Evolutionary conservation across 2,329 filamentous ascomycete genomes (phyloP).

Genomic region (Diaporthe nobilis): DNA sequence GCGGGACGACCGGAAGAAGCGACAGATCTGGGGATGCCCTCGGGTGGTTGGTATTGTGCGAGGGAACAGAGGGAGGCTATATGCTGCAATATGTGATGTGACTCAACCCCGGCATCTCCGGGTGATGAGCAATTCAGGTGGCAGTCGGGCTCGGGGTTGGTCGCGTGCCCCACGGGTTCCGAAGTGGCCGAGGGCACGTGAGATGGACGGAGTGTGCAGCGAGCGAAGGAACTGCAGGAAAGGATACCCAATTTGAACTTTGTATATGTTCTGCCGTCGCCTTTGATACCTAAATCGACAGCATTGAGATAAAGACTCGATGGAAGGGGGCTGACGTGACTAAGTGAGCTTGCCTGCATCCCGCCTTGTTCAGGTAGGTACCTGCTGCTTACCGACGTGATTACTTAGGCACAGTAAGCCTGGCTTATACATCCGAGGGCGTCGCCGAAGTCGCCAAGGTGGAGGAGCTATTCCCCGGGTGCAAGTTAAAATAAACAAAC

Average conservation of each 20-base stretch:
- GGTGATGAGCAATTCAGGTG: neutral
- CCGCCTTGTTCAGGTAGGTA: neutral
- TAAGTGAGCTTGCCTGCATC: neutral
- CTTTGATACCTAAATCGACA: neutral
- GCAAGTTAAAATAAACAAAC: neutral
- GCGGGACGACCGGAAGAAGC: neutral
- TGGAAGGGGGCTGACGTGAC: neutral
- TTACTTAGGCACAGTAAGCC: neutral
- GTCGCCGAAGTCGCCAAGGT: neutral
- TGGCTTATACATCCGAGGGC: neutral
- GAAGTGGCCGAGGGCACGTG: slow-evolving; percentile 20
- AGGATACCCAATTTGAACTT: slow-evolving; percentile 34
- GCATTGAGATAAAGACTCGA: neutral
- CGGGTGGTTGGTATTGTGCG: neutral
- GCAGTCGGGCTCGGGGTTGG: slow-evolving; percentile 7
- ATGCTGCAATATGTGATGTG: slow-evolving; percentile 1
- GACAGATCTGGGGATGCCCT: neutral
- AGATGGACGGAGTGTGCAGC: neutral
- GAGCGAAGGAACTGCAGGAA: neutral
- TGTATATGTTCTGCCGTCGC: neutral
- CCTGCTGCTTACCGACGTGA: neutral
- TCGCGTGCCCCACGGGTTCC: slow-evolving; percentile 17
- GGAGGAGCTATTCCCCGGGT: neutral
- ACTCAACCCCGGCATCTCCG: slow-evolving; percentile 4
- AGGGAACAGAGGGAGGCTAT: neutral